phyloP scores from a whole-genome alignment of 768 basidiomycete species.

The Lentinula sp. region DNA sequence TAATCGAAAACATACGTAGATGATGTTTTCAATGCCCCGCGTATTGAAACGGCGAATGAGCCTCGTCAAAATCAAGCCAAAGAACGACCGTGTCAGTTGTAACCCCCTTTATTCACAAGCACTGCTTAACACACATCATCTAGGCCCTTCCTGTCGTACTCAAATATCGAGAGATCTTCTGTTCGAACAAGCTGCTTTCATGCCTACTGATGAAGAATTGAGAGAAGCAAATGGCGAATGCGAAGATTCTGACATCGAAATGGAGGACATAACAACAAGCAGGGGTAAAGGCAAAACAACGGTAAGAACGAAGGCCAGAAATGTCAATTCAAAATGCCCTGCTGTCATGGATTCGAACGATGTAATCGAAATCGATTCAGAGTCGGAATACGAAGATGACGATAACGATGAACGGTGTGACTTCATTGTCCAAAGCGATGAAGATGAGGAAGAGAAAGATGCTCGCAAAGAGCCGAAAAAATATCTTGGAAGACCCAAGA shows the following conservation, averaged over 20 bases:
- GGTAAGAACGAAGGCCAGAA: conserved; percentile 10
- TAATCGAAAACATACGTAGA: conserved; percentile 16
- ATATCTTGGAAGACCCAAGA: conserved; percentile 29
- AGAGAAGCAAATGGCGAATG: conserved; percentile 8
- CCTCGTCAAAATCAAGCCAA: conserved; percentile 21
- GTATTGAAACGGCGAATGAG: conserved; percentile 28
- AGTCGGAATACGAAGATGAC: conserved; percentile 18
- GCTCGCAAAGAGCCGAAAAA: conserved; percentile 30
- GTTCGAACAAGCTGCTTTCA: conserved; percentile 55
- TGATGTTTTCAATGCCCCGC: conserved; percentile 37
- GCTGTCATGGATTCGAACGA: conserved; percentile 11
- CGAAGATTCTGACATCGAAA: conserved; percentile 24
- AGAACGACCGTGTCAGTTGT: conserved; percentile 45
- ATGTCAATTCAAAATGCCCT: conserved; percentile 13
- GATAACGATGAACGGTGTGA: conserved; percentile 39
- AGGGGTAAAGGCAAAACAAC: conserved; percentile 24
- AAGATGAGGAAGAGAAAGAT: conserved; percentile 51
- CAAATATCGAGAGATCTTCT: conserved; percentile 39
- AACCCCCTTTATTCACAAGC: not conserved
- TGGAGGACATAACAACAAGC: conserved; percentile 17
- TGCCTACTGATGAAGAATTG: conserved; percentile 47
- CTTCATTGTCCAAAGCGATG: conserved; percentile 47
- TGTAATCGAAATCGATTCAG: conserved; percentile 21
- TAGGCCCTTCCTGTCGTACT: conserved; percentile 59
- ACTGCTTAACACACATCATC: not conserved